These are phyloP conservation scores for Komagataella phaffii DNA, from an alignment of 805 yeast genomes.

Conservation along the genomic window DNA sequence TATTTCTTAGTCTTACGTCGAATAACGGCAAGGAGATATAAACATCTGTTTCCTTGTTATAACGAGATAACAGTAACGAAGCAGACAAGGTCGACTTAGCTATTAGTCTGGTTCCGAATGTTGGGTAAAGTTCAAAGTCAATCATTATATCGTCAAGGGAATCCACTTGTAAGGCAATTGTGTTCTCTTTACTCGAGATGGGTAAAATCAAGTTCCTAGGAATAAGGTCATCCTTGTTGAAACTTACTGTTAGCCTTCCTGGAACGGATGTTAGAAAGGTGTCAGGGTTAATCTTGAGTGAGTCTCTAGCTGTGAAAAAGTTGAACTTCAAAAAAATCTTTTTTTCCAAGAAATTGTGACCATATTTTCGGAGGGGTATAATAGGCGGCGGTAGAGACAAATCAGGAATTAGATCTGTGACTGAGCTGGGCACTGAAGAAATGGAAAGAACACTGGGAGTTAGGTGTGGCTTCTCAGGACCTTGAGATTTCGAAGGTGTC, in stretches of 20 bases:
- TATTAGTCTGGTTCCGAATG: slow-evolving; percentile 84
- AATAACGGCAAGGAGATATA: slow-evolving; percentile 54
- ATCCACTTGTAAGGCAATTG: slow-evolving; percentile 73
- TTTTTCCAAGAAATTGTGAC: slow-evolving; percentile 89
- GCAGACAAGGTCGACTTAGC: slow-evolving; percentile 81
- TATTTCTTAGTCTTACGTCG: slow-evolving; percentile 66
- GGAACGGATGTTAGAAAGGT: slow-evolving; percentile 38
- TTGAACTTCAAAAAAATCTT: slow-evolving; percentile 72
- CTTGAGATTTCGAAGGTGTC: slow-evolving; percentile 9
- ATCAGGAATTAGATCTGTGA: slow-evolving; percentile 73
- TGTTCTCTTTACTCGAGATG: slow-evolving; percentile 48
- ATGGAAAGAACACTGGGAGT: background rate
- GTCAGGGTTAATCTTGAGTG: slow-evolving; percentile 30
- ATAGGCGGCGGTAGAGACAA: slow-evolving; percentile 92
- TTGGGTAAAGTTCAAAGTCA: slow-evolving; percentile 86
- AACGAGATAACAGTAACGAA: slow-evolving; percentile 18
- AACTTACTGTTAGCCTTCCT: slow-evolving; percentile 73
- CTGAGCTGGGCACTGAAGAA: slow-evolving; percentile 7
- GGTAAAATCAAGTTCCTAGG: slow-evolving; percentile 83
- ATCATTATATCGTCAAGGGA: slow-evolving; percentile 59
- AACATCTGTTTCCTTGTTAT: slow-evolving; percentile 24
- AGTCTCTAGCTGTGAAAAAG: slow-evolving; percentile 36
- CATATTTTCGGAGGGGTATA: slow-evolving; percentile 84
- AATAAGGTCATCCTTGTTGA: slow-evolving; percentile 65
- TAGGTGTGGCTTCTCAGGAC: slow-evolving; percentile 1